Evolutionary conservation across 2,329 filamentous ascomycete species (phyloP).

Genomic region (Verticillium klebahnii): DNA sequence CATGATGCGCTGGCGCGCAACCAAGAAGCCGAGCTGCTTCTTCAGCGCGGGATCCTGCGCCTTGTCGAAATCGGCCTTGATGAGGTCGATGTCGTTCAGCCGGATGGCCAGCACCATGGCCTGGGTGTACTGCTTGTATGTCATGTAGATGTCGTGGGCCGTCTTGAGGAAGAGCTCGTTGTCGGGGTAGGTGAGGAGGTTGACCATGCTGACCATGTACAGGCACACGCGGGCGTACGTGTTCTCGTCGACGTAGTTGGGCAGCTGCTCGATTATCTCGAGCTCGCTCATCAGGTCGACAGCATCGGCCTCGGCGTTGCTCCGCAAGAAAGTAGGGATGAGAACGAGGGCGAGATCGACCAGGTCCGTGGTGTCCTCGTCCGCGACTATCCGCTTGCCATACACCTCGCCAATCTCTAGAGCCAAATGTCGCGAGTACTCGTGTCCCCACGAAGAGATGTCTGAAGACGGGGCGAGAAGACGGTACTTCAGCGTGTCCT

Average conservation of each 20-base stretch:
- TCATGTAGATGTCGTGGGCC: constrained; percentile 88
- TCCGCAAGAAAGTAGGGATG: constrained; percentile 91
- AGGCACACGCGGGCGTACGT: constrained; percentile 90
- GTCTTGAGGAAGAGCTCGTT: constrained; percentile 93
- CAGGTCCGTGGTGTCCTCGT: constrained; percentile 79
- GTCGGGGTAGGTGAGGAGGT: constrained; percentile 93
- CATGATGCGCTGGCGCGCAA: constrained; percentile 86
- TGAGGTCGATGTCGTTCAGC: constrained; percentile 80
- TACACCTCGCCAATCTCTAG: constrained; percentile 96
- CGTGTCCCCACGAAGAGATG: constrained; percentile 95
- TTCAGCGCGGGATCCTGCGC: constrained; percentile 77
- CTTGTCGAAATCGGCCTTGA: constrained; percentile 74
- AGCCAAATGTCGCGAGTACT: constrained; percentile 94
- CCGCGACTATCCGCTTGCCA: constrained; percentile 77
- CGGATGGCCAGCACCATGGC: constrained; percentile 93
- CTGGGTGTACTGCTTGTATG: constrained; percentile 88
- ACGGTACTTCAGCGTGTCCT: constrained; percentile 95
- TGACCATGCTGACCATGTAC: constrained; percentile 99
- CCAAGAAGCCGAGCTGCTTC: constrained; percentile 91
- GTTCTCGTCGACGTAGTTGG: constrained; percentile 86
- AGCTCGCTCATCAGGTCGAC: constrained; percentile 96
- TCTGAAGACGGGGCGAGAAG: constrained; percentile 86
- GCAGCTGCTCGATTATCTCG: constrained; percentile 91
- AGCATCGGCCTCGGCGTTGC: constrained; percentile 96
- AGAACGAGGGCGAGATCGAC: constrained; percentile 78